Base-by-base conservation (phyloP, 2,329 filamentous ascomycete genomes). In the Chrysosporium keratinophilum region DNA sequence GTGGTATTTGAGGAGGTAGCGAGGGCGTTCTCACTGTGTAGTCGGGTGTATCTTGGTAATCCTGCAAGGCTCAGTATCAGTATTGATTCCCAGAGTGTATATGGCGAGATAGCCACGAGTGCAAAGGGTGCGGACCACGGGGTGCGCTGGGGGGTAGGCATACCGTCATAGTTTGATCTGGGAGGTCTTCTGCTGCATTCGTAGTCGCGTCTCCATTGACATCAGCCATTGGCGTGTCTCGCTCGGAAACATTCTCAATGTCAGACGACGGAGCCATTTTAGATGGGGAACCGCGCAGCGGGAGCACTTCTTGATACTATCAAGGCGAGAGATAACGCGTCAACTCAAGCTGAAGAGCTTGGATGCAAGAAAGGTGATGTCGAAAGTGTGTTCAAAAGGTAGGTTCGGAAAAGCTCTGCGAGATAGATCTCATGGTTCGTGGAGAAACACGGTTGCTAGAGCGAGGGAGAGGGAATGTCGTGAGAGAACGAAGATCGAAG, bases 1-100 rank as follows among this genome's bases (percentile, higher is more conserved):
- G 49, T 2, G 43, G 44, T 3, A 15, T 17, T 34, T 37, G 17
- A 41, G 33, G 41, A n/a, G 33, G 49, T 47, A 35, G 35, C 34
- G 47, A 54, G 46, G 37, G 50, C 46, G n/a, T 28, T 41, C 60
- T 60, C 75, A 77, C 75, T 58, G 80, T 82, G 65, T 82, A 82
- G 59, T 82, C 79, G 42, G 80, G 80, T 6, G 79, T 83, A 54
- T 82, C 79, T 63, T 80, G 71, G 55, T 75, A 73, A 59, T 74
- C 74, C 71, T 77, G 23, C 12, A 59, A 54, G 20, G 45, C 23
- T 20, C 10, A 20, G 12, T 40, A 42, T 39, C 54, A 49, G 56
- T 40, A 34, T 37, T 34, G 40, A 55, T 48, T 39, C 14, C 31
- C 11, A 20, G 12, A 37, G n/a, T 37, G 45, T 42, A 43, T 14